Percentiles rank a stretch among this genome's conserved stretches.
Evolutionary conservation across 2,329 filamentous ascomycete genomes (phyloP).

Genomic region (Stachybotrys chartarum): DNA sequence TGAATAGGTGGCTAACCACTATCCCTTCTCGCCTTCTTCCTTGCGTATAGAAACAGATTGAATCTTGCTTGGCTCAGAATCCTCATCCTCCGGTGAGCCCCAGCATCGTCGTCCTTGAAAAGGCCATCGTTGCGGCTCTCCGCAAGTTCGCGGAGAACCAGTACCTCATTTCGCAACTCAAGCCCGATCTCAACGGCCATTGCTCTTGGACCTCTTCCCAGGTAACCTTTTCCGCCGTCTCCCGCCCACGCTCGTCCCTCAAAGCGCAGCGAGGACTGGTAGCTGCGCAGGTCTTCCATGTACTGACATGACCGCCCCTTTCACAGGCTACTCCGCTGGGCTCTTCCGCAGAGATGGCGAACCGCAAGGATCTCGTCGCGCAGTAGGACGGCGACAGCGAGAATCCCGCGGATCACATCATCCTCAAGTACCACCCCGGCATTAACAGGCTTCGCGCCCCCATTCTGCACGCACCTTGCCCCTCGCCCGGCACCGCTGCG

Average conservation of each 20-base stretch:
- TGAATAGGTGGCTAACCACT: not conserved
- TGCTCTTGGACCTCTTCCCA: not conserved
- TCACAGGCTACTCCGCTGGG: not conserved
- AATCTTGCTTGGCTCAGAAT: not conserved
- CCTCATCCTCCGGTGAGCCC: not conserved
- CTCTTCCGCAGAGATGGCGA: not conserved
- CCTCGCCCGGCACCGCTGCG: not conserved
- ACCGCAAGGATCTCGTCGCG: not conserved
- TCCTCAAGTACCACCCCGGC: slow-evolving; percentile 4
- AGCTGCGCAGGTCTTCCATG: no score
- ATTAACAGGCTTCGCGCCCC: not conserved
- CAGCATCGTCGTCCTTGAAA: not conserved
- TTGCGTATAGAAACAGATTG: not conserved
- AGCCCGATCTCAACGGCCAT: not conserved
- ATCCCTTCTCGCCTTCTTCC: not conserved
- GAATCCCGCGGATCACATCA: not conserved
- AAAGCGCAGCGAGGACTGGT: no score
- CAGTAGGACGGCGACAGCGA: not conserved
- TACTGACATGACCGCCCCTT: not conserved
- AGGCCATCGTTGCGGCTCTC: not conserved
- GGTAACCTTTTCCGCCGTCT: not conserved
- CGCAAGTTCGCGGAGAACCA: not conserved
- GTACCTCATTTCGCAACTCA: not conserved
- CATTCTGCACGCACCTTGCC: not conserved
- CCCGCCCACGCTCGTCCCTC: no score